These are phyloP conservation scores for Tuber aestivum DNA, from an alignment of 495 filamentous ascomycete species.

Conservation along the genomic window DNA sequence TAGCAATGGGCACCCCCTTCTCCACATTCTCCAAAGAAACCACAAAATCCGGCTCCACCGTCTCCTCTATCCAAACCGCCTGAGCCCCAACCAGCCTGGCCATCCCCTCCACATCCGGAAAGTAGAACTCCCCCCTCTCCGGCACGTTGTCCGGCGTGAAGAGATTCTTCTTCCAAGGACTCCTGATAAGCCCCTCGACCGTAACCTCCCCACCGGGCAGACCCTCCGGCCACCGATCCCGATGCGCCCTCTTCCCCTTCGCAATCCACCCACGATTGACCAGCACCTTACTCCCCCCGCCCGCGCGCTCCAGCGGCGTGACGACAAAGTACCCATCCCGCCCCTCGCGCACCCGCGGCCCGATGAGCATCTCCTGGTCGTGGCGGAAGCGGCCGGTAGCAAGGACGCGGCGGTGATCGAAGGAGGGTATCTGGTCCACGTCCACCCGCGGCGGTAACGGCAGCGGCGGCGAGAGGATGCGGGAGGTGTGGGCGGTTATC, in stretches of 20 bases:
- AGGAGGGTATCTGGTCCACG: slow-evolving; percentile 69
- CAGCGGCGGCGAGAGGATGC: slow-evolving; percentile 75
- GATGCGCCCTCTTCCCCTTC: slow-evolving; percentile 61
- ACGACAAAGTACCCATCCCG: slow-evolving; percentile 85
- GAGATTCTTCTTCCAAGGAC: slow-evolving; percentile 94
- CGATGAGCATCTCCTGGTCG: slow-evolving; percentile 92
- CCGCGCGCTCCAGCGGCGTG: slow-evolving; percentile 72
- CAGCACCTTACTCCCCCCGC: slow-evolving; percentile 60
- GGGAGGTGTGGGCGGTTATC: slow-evolving; percentile 83
- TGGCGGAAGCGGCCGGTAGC: slow-evolving; percentile 72
- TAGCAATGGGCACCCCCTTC: slow-evolving; percentile 88
- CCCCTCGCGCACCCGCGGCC: slow-evolving; percentile 81
- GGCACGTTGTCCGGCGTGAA: slow-evolving; percentile 90
- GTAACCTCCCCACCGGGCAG: slow-evolving; percentile 62
- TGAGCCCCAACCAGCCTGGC: slow-evolving; percentile 76
- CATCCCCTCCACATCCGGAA: slow-evolving; percentile 91
- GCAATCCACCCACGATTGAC: slow-evolving; percentile 87
- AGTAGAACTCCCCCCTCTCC: slow-evolving; percentile 79
- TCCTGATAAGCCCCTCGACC: slow-evolving; percentile 75
- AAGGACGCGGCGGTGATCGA: slow-evolving; percentile 82
- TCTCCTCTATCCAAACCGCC: slow-evolving; percentile 92
- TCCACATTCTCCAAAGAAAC: slow-evolving; percentile 62
- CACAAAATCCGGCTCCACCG: slow-evolving; percentile 77
- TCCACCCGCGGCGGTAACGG: slow-evolving; percentile 80
- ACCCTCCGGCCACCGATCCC: slow-evolving; percentile 52